phyloP scores from a whole-genome alignment of 768 basidiomycete genomes.

The Mycena vulgaris region DNA sequence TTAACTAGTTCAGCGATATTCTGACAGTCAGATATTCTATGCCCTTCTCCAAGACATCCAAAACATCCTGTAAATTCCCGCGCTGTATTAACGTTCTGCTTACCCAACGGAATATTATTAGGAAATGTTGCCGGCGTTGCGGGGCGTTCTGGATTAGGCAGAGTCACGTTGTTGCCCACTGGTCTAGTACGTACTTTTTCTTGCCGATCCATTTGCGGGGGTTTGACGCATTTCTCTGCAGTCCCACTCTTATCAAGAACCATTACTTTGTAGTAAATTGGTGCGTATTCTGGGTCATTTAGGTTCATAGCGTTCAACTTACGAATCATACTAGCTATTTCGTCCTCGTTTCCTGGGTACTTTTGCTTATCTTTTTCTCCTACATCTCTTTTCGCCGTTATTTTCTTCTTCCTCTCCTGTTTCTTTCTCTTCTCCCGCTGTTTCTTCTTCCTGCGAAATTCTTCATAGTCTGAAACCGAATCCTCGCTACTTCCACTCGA shows the following conservation, averaged over 20 bases:
- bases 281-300: constrained; percentile 30
- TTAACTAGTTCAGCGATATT: neutral
- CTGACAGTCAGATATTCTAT: neutral
- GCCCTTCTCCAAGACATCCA: neutral
- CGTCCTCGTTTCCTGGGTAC: neutral
- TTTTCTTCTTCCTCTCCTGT: neutral
- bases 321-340: neutral
- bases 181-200: neutral
- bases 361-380: neutral
- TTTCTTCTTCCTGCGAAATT: neutral
- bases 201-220: neutral
- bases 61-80: neutral
- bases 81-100: neutral
- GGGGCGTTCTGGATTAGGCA: neutral
- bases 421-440: neutral
- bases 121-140: neutral
- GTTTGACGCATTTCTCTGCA: neutral
- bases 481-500: neutral
- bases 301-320: constrained; percentile 27
- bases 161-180: too few relatives aligned
- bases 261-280: constrained; percentile 27
- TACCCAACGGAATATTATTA: neutral
- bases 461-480: constrained; percentile 5
- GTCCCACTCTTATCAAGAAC: constrained; percentile 20
- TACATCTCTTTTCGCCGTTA: neutral